phyloP scores from a whole-genome alignment of 2,329 filamentous ascomycete species.

The Alternaria gansuensis region DNA sequence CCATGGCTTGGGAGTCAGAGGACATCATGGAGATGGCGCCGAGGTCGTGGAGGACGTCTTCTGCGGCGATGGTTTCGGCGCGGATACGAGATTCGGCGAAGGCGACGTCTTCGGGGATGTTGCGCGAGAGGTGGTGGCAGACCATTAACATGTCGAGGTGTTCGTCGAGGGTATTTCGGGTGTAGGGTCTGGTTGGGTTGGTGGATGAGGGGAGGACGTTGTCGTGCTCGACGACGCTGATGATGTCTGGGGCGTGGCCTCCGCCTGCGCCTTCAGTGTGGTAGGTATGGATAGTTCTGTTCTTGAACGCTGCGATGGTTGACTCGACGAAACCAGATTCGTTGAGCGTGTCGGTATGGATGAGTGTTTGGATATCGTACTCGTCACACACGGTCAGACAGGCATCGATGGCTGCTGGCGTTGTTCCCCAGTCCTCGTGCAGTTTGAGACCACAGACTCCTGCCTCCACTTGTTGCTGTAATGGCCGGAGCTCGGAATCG shows the following conservation, averaged over 20 bases:
- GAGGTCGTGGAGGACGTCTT: conserved; percentile 93
- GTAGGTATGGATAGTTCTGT: conserved; percentile 92
- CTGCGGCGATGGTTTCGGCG: conserved; percentile 93
- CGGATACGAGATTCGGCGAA: conserved; percentile 95
- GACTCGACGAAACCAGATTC: conserved; percentile 97
- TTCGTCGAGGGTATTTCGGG: conserved; percentile 90
- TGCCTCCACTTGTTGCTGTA: conserved; percentile 81
- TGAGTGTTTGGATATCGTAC: conserved; percentile 89
- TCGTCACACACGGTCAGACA: conserved; percentile 85
- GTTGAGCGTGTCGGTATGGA: conserved; percentile 96
- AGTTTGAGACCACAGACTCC: conserved; percentile 91
- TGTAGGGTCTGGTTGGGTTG: conserved; percentile 91
- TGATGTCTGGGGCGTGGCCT: conserved; percentile 95
- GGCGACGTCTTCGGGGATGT: conserved; percentile 94
- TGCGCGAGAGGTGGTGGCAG: conserved; percentile 89
- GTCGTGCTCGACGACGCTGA: conserved; percentile 85
- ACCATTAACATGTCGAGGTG: conserved; percentile 99
- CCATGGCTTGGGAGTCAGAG: conserved; percentile 95
- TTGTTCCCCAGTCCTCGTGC: conserved; percentile 95
- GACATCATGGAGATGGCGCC: conserved; percentile 98
- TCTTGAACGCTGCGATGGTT: conserved; percentile 84
- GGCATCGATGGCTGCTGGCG: conserved; percentile 88
- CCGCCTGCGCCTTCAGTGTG: conserved; percentile 96
- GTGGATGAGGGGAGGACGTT: conserved; percentile 92
- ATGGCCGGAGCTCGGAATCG: conserved; percentile 73